Evolutionary conservation across 176 grass and related monocot genomes (phyloP), one percentile per base, ranked within the genome.

Genomic region (Eleusine indica): DNA sequence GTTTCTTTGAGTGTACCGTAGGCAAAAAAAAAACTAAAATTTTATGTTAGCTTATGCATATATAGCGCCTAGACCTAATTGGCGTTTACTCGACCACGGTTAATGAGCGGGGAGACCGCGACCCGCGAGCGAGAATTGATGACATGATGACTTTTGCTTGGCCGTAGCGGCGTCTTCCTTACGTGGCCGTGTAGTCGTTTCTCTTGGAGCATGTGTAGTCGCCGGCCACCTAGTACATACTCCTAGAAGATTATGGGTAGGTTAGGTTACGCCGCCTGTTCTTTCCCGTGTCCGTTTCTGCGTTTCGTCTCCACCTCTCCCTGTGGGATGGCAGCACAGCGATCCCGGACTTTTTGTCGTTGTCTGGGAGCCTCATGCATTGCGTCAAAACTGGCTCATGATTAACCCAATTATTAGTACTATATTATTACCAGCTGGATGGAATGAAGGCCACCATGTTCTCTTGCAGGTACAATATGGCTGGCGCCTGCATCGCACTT

Each of bases 201-300:
- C 37, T 6, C 22, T 70, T 84, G 83, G 68, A 82, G 38, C 80
- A 62, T 82, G n/a, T 18, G 15, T 21, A 22, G 5, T 32, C 39
- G 44, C 41, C 41, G 4, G 79, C 41, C 79, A 30, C 66, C 79
- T 71, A 54, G 47, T 29, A 29, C 1, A 19, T 5, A 30, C 56
- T 61, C 19, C 4, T 48, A 21, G 1, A 58, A 58, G 18, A 58
- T 63, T 39, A 54, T 46, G 22, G 76, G 40, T 43, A 42, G 56
- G 75, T 63, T 65, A 22, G 19, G 6, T 35, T 35, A 35, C 32
- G 32, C 32, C 32, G 32, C 8, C 6, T 48, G 43, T 49, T 21
- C 12, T 41, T 75, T 75, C 52, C 22, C 28, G 16, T 15, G 53
- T 41, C 29, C 29, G 51, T 62, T 70, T 51, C 68, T 44, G 28